Percentiles rank a stretch among this genome's conserved stretches.
Conservation (phyloP, 345 rosid genomes). For the Eucalyptus marginata region DNA sequence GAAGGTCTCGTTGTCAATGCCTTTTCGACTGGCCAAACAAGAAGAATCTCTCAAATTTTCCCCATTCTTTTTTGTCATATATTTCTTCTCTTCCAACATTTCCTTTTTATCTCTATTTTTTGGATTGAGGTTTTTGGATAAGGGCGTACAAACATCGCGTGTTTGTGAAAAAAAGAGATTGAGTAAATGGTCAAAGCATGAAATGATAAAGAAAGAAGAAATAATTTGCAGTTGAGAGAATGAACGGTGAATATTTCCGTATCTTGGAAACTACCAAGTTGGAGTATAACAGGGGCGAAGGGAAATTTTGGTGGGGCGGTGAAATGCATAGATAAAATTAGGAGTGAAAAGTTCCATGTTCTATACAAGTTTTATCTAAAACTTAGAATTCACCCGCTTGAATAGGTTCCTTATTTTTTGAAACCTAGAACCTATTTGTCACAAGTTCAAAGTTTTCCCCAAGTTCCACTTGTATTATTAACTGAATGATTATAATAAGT, state of each 20-base stretch:
- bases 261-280: no score
- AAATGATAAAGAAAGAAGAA: no score
- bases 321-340: background rate
- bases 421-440: rapidly evolving
- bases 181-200: no score
- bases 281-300: background rate
- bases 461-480: rapidly evolving
- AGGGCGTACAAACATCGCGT: rapidly evolving
- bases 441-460: rapidly evolving
- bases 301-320: rapidly evolving
- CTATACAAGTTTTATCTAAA: rapidly evolving
- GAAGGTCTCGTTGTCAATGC: background rate
- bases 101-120: background rate
- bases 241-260: rapidly evolving
- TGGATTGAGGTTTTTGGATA: background rate
- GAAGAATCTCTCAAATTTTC: background rate
- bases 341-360: rapidly evolving
- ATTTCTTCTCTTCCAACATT: background rate
- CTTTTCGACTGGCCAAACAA: background rate
- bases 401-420: rapidly evolving
- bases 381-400: rapidly evolving
- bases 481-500: rapidly evolving
- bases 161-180: no score
- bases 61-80: background rate
- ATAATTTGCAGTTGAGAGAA: background rate